These are phyloP conservation scores for Alternaria tenuissima DNA, from an alignment of 2,329 filamentous ascomycete species.

Conservation along the genomic window DNA sequence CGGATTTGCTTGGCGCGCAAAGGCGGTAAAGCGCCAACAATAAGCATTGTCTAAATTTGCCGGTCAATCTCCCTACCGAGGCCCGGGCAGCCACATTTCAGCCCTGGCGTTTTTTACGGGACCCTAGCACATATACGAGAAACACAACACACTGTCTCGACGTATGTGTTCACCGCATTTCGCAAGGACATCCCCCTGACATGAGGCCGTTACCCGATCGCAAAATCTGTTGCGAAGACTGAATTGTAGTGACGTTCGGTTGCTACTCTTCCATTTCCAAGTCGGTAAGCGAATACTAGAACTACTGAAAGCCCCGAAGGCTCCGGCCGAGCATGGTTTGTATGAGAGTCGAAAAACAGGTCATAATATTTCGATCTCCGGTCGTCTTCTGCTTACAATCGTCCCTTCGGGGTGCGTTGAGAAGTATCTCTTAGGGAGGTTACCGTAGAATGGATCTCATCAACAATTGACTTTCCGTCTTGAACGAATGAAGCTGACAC, in stretches of 20 bases:
- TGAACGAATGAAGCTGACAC: not conserved
- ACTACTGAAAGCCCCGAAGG: not conserved
- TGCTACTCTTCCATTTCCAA: not conserved
- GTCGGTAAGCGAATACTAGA: not conserved
- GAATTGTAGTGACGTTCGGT: not conserved
- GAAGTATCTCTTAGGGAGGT: not conserved
- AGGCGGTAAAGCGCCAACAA: not conserved
- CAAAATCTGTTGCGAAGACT: not conserved
- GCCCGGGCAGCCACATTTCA: not conserved
- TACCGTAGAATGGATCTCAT: not conserved
- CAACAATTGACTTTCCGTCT: not conserved
- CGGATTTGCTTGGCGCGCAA: not conserved
- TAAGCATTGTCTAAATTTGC: slow-evolving; percentile 2
- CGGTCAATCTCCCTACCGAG: not conserved
- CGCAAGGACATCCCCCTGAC: not conserved
- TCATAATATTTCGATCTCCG: not conserved
- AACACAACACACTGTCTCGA: not conserved
- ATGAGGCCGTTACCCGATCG: not conserved
- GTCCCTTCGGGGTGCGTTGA: not conserved
- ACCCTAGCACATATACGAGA: not conserved
- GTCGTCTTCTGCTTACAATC: not conserved
- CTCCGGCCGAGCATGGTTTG: not conserved
- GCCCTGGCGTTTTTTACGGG: not conserved
- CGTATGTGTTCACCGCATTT: not conserved
- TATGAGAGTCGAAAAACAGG: not conserved